phyloP scores from a whole-genome alignment of 345 rosid species.

The Rhodamnia argentea region DNA sequence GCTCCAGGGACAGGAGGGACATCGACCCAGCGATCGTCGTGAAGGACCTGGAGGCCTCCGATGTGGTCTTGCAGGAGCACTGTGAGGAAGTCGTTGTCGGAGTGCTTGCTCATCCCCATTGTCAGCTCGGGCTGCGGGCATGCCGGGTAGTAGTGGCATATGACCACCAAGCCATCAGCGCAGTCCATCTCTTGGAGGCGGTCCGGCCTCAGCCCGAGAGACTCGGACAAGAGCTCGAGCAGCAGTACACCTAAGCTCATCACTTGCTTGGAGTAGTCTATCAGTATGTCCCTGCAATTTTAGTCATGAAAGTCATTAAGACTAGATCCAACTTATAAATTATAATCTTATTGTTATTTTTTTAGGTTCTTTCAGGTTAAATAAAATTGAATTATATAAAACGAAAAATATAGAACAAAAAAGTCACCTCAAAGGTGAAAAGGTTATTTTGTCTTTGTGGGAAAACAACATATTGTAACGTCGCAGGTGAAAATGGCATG shows the following conservation, averaged over 20 bases:
- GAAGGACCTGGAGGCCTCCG: conserved; percentile 47
- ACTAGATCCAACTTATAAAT: background rate
- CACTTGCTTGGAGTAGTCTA: conserved; percentile 28
- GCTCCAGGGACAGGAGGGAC: conserved; percentile 38
- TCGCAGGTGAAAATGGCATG: background rate
- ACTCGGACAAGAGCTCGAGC: conserved; percentile 43
- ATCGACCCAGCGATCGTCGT: conserved; percentile 30
- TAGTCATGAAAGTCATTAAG: background rate
- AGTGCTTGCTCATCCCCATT: conserved; percentile 31
- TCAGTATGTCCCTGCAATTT: conserved; percentile 18
- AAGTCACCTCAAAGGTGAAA: background rate
- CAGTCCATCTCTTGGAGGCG: conserved; percentile 31
- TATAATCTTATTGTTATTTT: background rate
- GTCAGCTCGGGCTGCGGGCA: conserved; percentile 55
- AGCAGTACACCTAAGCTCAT: conserved; percentile 18
- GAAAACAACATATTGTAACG: background rate
- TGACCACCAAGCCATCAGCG: conserved; percentile 15
- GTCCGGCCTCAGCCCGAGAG: conserved; percentile 30
- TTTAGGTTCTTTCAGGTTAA: background rate
- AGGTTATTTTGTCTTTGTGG: background rate
- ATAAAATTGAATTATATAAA: background rate
- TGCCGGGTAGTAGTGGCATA: conserved; percentile 45
- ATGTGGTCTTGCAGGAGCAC: conserved; percentile 53
- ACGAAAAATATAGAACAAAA: background rate
- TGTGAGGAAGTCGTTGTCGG: conserved; percentile 37